Percentiles rank a stretch among this genome's conserved stretches.
Conservation (phyloP, 2,329 filamentous ascomycete species). For the Mollisia scopiformis region DNA sequence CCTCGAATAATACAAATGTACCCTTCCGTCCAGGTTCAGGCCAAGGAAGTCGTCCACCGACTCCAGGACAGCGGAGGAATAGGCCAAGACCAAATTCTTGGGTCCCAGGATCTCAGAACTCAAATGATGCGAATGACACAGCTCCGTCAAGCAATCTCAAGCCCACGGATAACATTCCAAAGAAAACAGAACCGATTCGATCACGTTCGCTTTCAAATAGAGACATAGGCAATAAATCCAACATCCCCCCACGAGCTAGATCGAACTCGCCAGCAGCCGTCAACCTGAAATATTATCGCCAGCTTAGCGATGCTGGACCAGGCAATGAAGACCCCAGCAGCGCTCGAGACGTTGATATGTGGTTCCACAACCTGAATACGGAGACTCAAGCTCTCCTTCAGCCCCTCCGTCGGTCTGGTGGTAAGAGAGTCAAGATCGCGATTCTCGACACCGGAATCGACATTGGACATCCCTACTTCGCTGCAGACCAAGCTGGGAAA, state of each 20-base stretch:
- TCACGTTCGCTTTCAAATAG: not conserved
- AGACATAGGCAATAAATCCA: not conserved
- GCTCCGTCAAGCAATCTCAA: not conserved
- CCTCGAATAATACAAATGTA: not conserved
- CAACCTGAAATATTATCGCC: not conserved
- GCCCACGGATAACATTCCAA: not conserved
- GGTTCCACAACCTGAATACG: conserved; percentile 6
- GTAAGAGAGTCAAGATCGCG: conserved; percentile 17
- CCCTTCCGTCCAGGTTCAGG: not conserved
- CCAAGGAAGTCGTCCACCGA: not conserved
- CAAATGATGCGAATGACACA: not conserved
- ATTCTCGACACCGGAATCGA: conserved; percentile 21
- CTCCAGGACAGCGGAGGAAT: not conserved
- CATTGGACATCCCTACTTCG: conserved; percentile 9
- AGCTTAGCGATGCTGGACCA: conserved; percentile 9
- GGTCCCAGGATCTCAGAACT: not conserved
- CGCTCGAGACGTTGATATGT: not conserved
- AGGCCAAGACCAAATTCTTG: not conserved
- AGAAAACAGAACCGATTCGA: not conserved
- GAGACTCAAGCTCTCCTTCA: conserved; percentile 8
- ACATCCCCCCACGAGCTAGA: not conserved
- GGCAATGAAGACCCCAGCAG: conserved; percentile 3
- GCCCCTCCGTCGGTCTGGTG: not conserved
- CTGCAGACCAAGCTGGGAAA: conserved; percentile 2
- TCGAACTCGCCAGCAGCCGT: not conserved